Evolutionary conservation across 371 early-diverging fungal genomes (phyloP).

Genomic region (Fennellomyces sp.): DNA sequence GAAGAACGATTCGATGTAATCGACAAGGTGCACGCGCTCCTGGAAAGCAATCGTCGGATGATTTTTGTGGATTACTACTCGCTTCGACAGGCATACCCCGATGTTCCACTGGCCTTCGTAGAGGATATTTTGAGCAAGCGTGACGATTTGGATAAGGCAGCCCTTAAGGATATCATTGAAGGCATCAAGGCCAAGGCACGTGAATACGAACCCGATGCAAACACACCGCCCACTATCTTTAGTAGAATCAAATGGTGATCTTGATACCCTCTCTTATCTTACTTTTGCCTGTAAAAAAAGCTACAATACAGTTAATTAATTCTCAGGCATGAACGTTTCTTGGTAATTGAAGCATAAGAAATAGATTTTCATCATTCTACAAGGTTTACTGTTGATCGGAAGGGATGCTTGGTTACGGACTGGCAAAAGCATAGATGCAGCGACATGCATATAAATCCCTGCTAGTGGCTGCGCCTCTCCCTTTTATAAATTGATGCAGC

Average conservation of each 20-base stretch:
- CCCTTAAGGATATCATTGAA: conserved; percentile 80
- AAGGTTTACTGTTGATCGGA: too few relatives aligned
- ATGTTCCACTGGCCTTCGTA: conserved; percentile 78
- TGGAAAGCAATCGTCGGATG: conserved; percentile 66
- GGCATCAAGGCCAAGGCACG: conserved; percentile 69
- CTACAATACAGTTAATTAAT: too few relatives aligned
- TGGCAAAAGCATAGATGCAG: too few relatives aligned
- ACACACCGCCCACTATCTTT: conserved; percentile 54
- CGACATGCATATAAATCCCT: too few relatives aligned
- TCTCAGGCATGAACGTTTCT: too few relatives aligned
- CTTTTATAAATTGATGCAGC: too few relatives aligned
- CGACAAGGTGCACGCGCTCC: conserved; percentile 70
- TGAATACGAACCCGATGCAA: conserved; percentile 59
- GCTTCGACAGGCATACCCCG: conserved; percentile 79
- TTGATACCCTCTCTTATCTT: conserved; percentile 7
- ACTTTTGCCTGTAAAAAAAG: too few relatives aligned
- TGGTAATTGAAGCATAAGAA: too few relatives aligned
- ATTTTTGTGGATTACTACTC: conserved; percentile 80
- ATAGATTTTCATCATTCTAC: too few relatives aligned
- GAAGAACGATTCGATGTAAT: conserved; percentile 75
- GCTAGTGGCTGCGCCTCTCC: too few relatives aligned
- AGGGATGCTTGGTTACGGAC: too few relatives aligned
- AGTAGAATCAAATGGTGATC: conserved; percentile 53
- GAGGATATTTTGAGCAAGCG: conserved; percentile 77
- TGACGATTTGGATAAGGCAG: conserved; percentile 78